Percentiles rank a stretch among this genome's conserved stretches.
phyloP scores from a whole-genome alignment of 164 flowering plant species.

The Akebia trifoliata region DNA sequence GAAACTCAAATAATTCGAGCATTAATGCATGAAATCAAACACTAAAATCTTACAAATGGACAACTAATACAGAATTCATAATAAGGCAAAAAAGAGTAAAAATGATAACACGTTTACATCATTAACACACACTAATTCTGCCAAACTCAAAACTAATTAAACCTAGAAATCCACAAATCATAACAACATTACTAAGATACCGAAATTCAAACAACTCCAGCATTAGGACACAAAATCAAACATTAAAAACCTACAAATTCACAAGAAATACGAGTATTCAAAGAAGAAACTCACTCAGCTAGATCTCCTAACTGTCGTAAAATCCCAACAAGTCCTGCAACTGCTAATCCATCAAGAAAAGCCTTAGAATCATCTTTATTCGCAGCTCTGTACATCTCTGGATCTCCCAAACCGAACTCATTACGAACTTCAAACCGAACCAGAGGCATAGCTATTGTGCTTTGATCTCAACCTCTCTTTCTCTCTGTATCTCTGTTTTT shows the following conservation, averaged over 20 bases:
- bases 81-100: too few relatives aligned
- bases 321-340: slow-evolving; percentile 92
- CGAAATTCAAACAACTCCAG: too few relatives aligned
- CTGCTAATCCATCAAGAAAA: slow-evolving; percentile 80
- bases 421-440: slow-evolving; percentile 60
- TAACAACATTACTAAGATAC: too few relatives aligned
- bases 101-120: too few relatives aligned
- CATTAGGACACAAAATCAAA: too few relatives aligned
- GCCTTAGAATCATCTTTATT: slow-evolving; percentile 69
- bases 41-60: too few relatives aligned
- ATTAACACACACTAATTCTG: too few relatives aligned
- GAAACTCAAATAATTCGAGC: too few relatives aligned
- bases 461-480: neutral
- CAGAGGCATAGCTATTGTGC: slow-evolving; percentile 53
- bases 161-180: too few relatives aligned
- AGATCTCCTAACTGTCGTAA: slow-evolving; percentile 93
- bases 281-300: slow-evolving; percentile 60
- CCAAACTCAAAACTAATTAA: too few relatives aligned
- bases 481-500: neutral
- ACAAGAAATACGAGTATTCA: neutral
- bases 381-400: slow-evolving; percentile 51
- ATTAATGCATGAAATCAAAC: too few relatives aligned
- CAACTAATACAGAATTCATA: too few relatives aligned
- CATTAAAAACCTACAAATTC: neutral
- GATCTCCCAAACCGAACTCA: slow-evolving; percentile 64